Base-by-base conservation (phyloP, 805 yeast genomes). In the Lachancea kluyveri region DNA sequence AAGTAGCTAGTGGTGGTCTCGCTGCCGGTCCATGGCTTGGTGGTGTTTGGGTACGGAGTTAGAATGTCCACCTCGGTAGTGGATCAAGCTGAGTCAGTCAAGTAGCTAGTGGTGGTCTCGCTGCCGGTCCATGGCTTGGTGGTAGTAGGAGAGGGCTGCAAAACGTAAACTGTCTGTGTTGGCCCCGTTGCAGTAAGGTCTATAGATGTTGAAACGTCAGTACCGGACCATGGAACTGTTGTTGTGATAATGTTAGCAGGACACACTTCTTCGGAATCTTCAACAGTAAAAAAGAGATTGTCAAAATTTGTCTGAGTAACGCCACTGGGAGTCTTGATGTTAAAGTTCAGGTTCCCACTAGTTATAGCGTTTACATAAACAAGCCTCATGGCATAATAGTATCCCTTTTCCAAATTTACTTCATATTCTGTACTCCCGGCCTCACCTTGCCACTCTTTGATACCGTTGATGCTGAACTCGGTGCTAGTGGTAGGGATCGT, bases 381-480 rank as follows among this genome's bases (percentile, higher is more conserved):
- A 16, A 48, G 22, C 25, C 36, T 44, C n/a, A 48, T 24, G 11
- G 52, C 49, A 17, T 44, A 44, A 21, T 42, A 37, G 11, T 26
- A 30, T 17, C 41, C 46, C 5, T 40, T 43, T 4, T 12, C 25
- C 12, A 44, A 24, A 5, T 25, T 19, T 10, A 25, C 26, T 6
- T 31, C 20, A 16, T 28, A 34, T 8, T 25, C 18, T 31, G 26
- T 22, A 13, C 28, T 31, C 4, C 9, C 21, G 9, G 26, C 16
- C 12, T 24, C 28, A 4, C 27, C 30, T 11, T 26, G 14, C 29
- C 21, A 15, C 13, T 33, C 36, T 26, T 29, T 41, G 17, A 31
- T 30, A 10, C 28, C 39, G 21, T 30, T 18, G 6, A 34, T 31
- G n/a, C 34, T 17, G 11, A 37, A 39, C 9, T 38, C 33, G 3